These are phyloP conservation scores for Jamesozyma jinghongensis DNA, from an alignment of 805 yeast species.

Conservation along the genomic window DNA sequence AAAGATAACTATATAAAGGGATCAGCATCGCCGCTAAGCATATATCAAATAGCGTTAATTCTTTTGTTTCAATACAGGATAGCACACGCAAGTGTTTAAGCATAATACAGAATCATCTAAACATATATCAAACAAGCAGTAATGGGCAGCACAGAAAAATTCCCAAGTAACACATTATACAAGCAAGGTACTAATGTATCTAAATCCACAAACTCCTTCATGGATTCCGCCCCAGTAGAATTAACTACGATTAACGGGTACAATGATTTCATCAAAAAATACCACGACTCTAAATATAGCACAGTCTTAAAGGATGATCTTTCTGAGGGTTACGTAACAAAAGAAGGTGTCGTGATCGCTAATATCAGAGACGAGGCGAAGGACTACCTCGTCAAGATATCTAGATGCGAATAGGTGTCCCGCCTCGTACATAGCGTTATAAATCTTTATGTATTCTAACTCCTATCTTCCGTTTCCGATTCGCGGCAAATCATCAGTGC, in stretches of 20 bases:
- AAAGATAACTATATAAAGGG: neutral
- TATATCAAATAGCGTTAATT: too few species aligned
- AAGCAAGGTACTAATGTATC: constrained; percentile 4
- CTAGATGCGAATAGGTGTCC: neutral
- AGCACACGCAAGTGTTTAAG: too few species aligned
- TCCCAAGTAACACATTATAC: neutral
- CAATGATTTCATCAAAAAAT: constrained; percentile 31
- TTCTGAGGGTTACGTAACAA: constrained; percentile 30
- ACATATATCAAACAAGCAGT: neutral
- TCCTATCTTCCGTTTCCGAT: neutral
- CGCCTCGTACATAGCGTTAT: too few species aligned
- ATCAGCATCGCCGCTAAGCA: too few species aligned
- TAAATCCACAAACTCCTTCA: constrained; percentile 26
- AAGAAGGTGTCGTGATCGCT: constrained; percentile 32
- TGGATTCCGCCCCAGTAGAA: constrained; percentile 33
- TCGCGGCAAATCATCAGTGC: too few species aligned
- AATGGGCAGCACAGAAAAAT: neutral
- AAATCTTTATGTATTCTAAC: constrained; percentile 2
- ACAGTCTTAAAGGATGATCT: constrained; percentile 28
- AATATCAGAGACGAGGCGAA: constrained; percentile 33
- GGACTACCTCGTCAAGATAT: constrained; percentile 20
- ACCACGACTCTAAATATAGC: neutral
- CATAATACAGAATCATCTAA: too few species aligned
- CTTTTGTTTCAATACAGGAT: neutral
- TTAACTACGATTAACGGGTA: constrained; percentile 34